Base-by-base conservation (phyloP, 176 grass and related monocot species). In the Oryza meridionalis region DNA sequence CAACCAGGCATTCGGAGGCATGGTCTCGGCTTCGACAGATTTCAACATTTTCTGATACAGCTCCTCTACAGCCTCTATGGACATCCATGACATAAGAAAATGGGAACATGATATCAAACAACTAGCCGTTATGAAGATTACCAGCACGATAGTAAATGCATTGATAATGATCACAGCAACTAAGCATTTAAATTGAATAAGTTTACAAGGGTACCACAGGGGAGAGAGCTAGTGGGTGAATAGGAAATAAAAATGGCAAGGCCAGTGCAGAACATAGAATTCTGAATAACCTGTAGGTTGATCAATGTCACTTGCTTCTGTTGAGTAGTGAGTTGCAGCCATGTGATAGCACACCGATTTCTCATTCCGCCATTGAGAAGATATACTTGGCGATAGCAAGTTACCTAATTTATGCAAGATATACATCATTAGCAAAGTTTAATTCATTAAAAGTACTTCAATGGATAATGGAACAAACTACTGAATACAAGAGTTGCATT, bases 1-100 rank as follows among this genome's bases (percentile, higher is more conserved):
- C 82, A 96, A 79, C 88, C 81, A 94, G 55, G 93, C 96, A 89
- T 99, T 99, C 76, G 96, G 96, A 81, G 96, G 92, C 93, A 96
- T 99, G 33, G 96, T 96, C 83, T 75, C 61, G 33, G 88, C 96
- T 90, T 96, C 84, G 72, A 94, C 81, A 83, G 93, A 99, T 84
- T 96, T 92, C 62, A 89, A 42, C 81, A 99, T 96, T 84, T 94
- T 96, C 38, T 99, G 88, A 84, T 90, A 92, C 81, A 92, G 72
- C 70, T 98, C 96, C 83, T 91, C 62, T 77, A 90, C 91, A 81
- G 75, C 84, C 85, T 99, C 96, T 94, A 91, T 72, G 81, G 24
- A 5, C 11, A 76, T 82, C 10, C 26, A 69, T 38, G 11, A 61
- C 31, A 84, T 63, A 14, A 70, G 29, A 15, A 83, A 73, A 86